Percentiles rank a stretch among this genome's conserved stretches.
Evolutionary conservation across 73 alveolate species (phyloP).

Genomic region (Blepharisma japonicum): DNA sequence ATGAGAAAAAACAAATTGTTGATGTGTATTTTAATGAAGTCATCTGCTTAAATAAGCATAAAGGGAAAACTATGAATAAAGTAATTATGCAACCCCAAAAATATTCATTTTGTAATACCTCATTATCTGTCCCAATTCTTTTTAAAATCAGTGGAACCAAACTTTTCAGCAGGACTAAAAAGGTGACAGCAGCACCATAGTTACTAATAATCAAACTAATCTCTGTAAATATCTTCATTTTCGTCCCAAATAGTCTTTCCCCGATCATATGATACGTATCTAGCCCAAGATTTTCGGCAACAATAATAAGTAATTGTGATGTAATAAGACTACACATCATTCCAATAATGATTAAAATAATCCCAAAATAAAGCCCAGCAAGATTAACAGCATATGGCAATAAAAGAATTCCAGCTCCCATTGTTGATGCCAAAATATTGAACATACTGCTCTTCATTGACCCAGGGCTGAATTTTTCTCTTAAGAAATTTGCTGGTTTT

Average conservation of each 20-base stretch:
- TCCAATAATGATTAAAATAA: conserved; percentile 44
- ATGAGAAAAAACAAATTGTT: neutral
- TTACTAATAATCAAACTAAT: conserved; percentile 39
- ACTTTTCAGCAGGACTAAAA: conserved; percentile 52
- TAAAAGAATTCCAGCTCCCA: conserved; percentile 68
- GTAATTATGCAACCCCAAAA: conserved; percentile 19
- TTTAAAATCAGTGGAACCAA: conserved; percentile 29
- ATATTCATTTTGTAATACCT: neutral
- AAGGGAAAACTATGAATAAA: conserved; percentile 9
- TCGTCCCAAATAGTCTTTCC: conserved; percentile 37
- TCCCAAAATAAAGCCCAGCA: conserved; percentile 54
- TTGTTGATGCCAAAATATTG: conserved; percentile 54
- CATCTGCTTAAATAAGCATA: neutral
- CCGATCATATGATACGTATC: conserved; percentile 57
- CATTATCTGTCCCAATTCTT: neutral
- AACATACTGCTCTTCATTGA: conserved; percentile 53
- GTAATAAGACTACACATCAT: conserved; percentile 54
- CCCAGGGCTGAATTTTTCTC: conserved; percentile 55
- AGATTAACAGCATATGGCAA: conserved; percentile 45
- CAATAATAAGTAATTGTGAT: conserved; percentile 52
- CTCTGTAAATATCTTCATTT: conserved; percentile 36
- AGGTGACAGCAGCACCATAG: conserved; percentile 54
- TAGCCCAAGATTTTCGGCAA: conserved; percentile 43
- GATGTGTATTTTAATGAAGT: conserved; percentile 22
- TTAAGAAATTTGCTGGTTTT: no score